Evolutionary conservation across 208 protist genomes (phyloP), one percentile per base, ranked within the genome.

Genomic region (Acanthamoeba culbertsoni): DNA sequence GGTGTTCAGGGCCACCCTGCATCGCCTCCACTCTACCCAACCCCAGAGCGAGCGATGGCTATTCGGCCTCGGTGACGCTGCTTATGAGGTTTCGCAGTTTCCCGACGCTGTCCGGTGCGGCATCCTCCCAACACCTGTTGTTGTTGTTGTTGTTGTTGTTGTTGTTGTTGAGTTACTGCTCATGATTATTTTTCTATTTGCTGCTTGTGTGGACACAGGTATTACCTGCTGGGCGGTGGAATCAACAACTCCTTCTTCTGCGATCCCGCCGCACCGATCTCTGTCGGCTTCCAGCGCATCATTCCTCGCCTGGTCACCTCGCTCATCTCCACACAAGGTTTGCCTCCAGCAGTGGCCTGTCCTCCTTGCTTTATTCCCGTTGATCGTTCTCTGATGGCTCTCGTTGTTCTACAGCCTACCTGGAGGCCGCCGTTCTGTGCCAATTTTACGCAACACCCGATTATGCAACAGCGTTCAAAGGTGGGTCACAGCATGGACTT

Each of bases 161-260:
- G 10, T 12, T 77, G 31, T 77, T 26, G 4, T 26, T 77, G 31
- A 45, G 20, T 40, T 40, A 6, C 65, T 77, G 10, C 10, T 26
- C 33, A 40, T 40, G 28, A 73, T 73, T 26, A 37, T 73, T 26
- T 73, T 12, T 73, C 33, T 28, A 7, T 37, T 73, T 26, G 8
- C 62, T 73, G 10, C 10, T 73, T 37, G 26, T 7, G 26, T 7
- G 28, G 5, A 51, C 33, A 48, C 43, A 88, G 77, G 48, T 88
- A 88, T 28, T 88, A 88, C 48, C 28, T 88, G 16, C 7, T 55
- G 77, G 77, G 77, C 20, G 77, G 48, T 8, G 77, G 77, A 23
- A 62, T 88, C n/a, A 62, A 23, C 48, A 88, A 55, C 18, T 88
- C 77, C 5, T 88, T 88, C 77, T 88, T 62, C 51, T 88, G 46